A percentile compares a stretch with the other conserved stretches of the same genome.
phyloP scores from a whole-genome alignment of 2,329 filamentous ascomycete genomes.

The Drechslerella coelobrocha region DNA sequence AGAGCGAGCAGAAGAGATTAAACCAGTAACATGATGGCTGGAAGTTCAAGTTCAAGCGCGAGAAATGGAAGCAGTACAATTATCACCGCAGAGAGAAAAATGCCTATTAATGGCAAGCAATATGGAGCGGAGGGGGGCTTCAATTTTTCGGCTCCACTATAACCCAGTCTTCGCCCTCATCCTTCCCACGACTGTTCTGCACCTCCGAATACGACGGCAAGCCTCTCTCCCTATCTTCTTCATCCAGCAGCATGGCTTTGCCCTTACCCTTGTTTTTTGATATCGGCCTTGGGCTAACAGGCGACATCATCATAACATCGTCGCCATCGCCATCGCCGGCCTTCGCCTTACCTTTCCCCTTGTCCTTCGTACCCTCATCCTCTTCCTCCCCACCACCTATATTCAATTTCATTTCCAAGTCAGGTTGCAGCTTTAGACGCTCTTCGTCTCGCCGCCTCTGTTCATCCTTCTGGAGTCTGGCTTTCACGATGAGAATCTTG shows the following conservation, averaged over 20 bases:
- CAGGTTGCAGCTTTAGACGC: constrained; percentile 1
- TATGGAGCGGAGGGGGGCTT: not conserved
- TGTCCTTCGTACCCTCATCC: constrained; percentile 1
- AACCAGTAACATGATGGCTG: not conserved
- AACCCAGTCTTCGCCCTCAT: constrained; percentile 29
- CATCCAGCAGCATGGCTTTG: constrained; percentile 28
- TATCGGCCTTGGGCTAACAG: constrained; percentile 39
- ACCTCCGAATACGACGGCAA: constrained; percentile 32
- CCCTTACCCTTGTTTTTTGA: constrained; percentile 40
- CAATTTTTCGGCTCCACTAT: constrained; percentile 40
- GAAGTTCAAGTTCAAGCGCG: not conserved
- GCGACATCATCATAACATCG: not conserved
- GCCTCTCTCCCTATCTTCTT: constrained; percentile 14
- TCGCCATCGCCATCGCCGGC: constrained; percentile 7
- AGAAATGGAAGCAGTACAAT: not conserved
- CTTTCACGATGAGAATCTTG: constrained; percentile 21
- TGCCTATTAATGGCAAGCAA: not conserved
- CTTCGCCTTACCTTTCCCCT: constrained; percentile 29
- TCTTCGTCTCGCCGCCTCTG: constrained; percentile 4
- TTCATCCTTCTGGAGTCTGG: constrained; percentile 5
- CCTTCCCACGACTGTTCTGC: constrained; percentile 3
- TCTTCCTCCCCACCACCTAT: constrained; percentile 6
- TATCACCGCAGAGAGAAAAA: not conserved
- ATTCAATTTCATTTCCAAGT: constrained; percentile 11
- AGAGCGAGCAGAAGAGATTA: not conserved